Base-by-base conservation (phyloP, 1,139 yeast genomes). In the Blastobotrys aristatus region DNA sequence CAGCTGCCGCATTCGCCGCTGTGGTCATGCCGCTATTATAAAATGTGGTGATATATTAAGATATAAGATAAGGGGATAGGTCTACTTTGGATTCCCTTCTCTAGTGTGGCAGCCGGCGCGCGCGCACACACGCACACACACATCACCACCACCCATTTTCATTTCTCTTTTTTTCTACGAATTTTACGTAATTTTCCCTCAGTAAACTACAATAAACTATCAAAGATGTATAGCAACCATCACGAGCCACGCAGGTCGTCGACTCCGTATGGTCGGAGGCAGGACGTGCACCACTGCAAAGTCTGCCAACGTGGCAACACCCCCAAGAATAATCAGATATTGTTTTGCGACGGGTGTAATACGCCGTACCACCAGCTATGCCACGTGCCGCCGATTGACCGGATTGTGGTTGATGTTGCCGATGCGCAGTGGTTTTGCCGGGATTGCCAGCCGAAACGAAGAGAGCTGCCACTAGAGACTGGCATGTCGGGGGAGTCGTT, bases 341-440 rank as follows among this genome's bases (percentile, higher is more conserved):
- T 70, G n/a, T 69, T 69, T 48, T 70, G 74, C 51, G 71, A 67
- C 52, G 71, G 69, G 35, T 70, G 74, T 58, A 61, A 64, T 36
- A 65, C 69, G 6, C 72, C 74, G 1, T 70, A 67, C 51, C 74
- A 70, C 46, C 72, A 71, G 50, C 59, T 69, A 17, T 70, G 74
- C 52, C 74, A 71, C 56, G 59, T 59, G n/a, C 74, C 74, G 14
- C 67, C 64, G 10, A 67, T 71, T 30, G 74, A 69, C 45, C 56
- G 71, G 14, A 59, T 69, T n/a, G 68, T 67, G 17, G 69, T 71
- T 5, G 72, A 68, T 35, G 67, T 70, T n/a, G 68, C 71, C 1
- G 74, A 70, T 44, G 72, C 72, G 3, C 69, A 68, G 53, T 71
- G 74, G 74, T 69, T 66, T 53, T 71, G 75, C 54, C 59, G 60